Percentiles rank a stretch among this genome's conserved stretches.
phyloP scores from a whole-genome alignment of 345 rosid species.

The Triadica sebifera region DNA sequence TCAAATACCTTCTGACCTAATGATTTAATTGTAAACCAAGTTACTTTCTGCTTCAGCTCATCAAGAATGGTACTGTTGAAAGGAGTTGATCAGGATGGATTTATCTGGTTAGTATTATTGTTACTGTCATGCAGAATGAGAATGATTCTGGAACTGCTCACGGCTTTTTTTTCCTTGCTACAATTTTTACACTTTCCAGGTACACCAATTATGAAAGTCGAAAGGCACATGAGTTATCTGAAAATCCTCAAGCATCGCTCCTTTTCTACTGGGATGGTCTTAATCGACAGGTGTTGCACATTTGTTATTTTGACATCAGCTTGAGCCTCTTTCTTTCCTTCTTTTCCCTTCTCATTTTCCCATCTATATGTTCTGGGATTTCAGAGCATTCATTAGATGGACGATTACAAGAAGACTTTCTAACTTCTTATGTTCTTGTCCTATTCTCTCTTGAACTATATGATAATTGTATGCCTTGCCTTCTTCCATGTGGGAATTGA shows the following conservation, averaged over 20 bases:
- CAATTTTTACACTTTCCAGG: conserved; percentile 39
- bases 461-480: background rate
- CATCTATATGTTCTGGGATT: background rate
- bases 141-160: background rate
- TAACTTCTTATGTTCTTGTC: background rate
- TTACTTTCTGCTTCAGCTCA: conserved; percentile 49
- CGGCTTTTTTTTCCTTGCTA: conserved; percentile 12
- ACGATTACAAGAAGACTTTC: background rate
- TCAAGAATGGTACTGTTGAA: conserved; percentile 89
- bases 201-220: conserved; percentile 84
- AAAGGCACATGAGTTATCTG: conserved; percentile 72
- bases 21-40: background rate
- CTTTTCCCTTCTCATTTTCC: background rate
- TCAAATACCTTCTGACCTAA: background rate
- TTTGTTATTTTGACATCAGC: background rate
- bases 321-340: background rate
- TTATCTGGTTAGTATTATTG: conserved; percentile 69
- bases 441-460: background rate
- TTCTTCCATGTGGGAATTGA: background rate
- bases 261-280: conserved; percentile 90
- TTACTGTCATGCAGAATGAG: background rate
- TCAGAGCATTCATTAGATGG: background rate
- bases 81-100: conserved; percentile 80
- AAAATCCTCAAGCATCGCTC: conserved; percentile 82
- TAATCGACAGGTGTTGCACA: conserved; percentile 67